Base-by-base conservation (phyloP, 225 moss, liverwort and hornwort genomes). In the Asterella californica region DNA sequence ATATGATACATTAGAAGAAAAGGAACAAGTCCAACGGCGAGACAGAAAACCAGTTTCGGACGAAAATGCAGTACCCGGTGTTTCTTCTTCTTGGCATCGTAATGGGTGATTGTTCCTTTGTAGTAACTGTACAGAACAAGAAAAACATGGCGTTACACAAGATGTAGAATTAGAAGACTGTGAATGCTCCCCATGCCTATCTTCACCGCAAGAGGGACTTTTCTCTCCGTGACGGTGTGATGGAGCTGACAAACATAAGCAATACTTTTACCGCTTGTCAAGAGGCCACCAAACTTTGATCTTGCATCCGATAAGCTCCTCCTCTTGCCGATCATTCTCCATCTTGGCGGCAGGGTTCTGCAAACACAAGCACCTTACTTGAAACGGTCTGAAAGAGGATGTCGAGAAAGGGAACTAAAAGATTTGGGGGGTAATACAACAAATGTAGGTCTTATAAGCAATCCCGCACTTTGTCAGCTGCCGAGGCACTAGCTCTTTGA, bases 221-320 rank as follows among this genome's bases (percentile, higher is more conserved):
- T n/a, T 22, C n/a, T 9, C 11, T 10, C 2, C 25, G n/a, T 25
- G 47, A 42, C 1, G 42, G 14, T 71, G 38, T 70, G 10, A 10
- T 47, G 5, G 12, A 24, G 15, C 45, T 11, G 24, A 72, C 25
- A 27, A 27, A 67, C 17, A 67, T 67, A 15, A 17, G 15, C 33
- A 48, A 4, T 27, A 29, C 0, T 6, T 5, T 73, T 89, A 99
- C 99, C 89, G 85, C 76, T 84, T 91, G 82, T 99, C 99, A 84
- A 99, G 88, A 37, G 99, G 99, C 99, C 99, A 99, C 92, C 92
- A 99, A 52, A 99, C 95, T 90, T 86, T 95, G 84, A 99, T 90
- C 70, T 84, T 85, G 72, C 79, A 90, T 32, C 94, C 94, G 81
- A 99, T 88, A 53, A 99, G 87, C 71, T 90, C 83, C 50, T 99